Evolutionary conservation across 2,329 filamentous ascomycete species (phyloP).

Genomic region (Erysiphe neolycopersici): DNA sequence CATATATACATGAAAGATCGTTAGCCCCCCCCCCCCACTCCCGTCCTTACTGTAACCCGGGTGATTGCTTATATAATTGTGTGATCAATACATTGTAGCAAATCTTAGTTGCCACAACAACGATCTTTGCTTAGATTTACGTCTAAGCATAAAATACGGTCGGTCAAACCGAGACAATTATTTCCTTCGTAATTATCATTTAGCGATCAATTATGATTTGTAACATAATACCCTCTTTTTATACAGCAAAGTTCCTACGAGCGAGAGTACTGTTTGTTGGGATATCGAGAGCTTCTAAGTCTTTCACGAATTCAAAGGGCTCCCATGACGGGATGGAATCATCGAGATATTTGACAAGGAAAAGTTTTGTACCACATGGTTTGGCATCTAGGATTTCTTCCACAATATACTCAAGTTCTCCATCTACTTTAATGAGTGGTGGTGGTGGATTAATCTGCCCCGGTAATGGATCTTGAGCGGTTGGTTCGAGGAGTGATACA

Average conservation of each 20-base stretch:
- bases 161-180: too few species aligned
- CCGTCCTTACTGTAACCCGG: too few species aligned
- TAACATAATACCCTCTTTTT: not conserved
- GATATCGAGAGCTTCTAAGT: not conserved
- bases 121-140: too few species aligned
- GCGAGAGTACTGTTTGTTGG: not conserved
- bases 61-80: too few species aligned
- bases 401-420: not conserved
- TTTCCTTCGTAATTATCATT: too few species aligned
- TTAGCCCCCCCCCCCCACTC: too few species aligned
- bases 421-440: not conserved
- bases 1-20: too few species aligned
- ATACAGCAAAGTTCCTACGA: not conserved
- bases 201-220: too few species aligned
- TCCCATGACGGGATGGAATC: not conserved
- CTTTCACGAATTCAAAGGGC: not conserved
- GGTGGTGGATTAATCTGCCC: not conserved
- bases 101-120: too few species aligned
- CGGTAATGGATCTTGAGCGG: not conserved
- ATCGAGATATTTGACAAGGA: not conserved
- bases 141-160: too few species aligned
- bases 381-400: not conserved
- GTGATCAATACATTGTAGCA: too few species aligned
- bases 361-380: not conserved
- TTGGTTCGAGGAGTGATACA: constrained; percentile 1